Evolutionary conservation across 768 basidiomycete genomes (phyloP), one percentile per base, ranked within the genome.

Genomic region (Agaricus blazei): DNA sequence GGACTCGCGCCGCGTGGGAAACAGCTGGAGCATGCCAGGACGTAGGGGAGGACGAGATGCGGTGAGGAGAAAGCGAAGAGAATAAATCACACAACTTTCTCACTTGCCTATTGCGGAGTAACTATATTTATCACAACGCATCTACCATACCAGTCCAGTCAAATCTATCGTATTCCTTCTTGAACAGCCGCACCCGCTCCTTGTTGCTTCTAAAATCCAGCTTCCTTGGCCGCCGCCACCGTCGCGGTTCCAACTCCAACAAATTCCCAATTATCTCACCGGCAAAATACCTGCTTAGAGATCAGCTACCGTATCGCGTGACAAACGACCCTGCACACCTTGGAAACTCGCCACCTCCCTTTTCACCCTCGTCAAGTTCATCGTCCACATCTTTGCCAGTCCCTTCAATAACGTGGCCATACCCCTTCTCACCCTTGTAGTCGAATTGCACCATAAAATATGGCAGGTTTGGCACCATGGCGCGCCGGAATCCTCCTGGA

Each of bases 371-470:
- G 59, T 90, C 88, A 31, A 88, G 68, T 24, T 79, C 84, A 6
- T 68, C 67, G 29, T 83, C 87, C 15, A 78, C 81, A 2, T 79
- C 80, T 37, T 90, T 85, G 26, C 79, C 83, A 0, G 83, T 81
- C 1, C 97, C 97, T 68, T 99, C 97, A 58, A 99, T 97, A 59
- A 99, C 91, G 70, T 99, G 97, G 0, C 97, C 97, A 66, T 93
- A 99, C 2, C 97, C 97, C 65, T 92, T 93, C 70, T 98, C 94
- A 26, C 97, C 94, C 64, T 95, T 98, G 70, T 98, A 79, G 70
- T 99, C 97, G 69, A 96, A 99, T 63, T 96, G 94, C 6, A 98
- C 90, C 92, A 95, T 96, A 64, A 99, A 99, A 70, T 99, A 99
- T 1, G 97, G 97, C 29, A 99, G 73, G 64, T 98, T 97, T 2